Evolutionary conservation across 805 yeast genomes (phyloP).

Genomic region (Torulaspora delbrueckii): DNA sequence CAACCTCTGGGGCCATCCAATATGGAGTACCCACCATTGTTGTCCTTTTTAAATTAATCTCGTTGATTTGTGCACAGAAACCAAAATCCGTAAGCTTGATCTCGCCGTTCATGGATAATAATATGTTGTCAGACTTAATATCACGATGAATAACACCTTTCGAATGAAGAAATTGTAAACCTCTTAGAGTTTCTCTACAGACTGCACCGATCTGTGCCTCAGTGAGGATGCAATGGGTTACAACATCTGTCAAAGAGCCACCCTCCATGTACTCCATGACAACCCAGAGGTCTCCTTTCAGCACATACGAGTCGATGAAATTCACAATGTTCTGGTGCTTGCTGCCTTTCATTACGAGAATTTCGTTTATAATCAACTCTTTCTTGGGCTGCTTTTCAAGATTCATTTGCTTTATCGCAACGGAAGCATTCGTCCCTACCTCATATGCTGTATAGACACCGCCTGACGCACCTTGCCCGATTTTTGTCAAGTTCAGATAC

Average conservation of each 20-base stretch:
- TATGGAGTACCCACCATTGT: conserved; percentile 99
- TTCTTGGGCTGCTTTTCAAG: conserved; percentile 92
- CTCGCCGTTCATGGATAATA: conserved; percentile 77
- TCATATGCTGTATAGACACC: conserved; percentile 90
- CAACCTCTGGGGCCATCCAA: conserved; percentile 99
- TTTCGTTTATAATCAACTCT: conserved; percentile 91
- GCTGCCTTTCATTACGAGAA: conserved; percentile 89
- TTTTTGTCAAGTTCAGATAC: conserved; percentile 67
- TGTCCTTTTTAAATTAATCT: conserved; percentile 77
- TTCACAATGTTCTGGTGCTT: conserved; percentile 91
- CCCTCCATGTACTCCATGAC: conserved; percentile 99
- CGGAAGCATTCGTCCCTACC: conserved; percentile 49
- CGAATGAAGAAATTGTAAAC: conserved; percentile 80
- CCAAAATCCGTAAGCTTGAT: conserved; percentile 95
- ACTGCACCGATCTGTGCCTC: conserved; percentile 96
- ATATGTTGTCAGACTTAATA: conserved; percentile 89
- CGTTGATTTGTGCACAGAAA: conserved; percentile 91
- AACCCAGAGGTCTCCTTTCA: conserved; percentile 87
- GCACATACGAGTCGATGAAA: conserved; percentile 77
- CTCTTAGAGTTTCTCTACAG: conserved; percentile 82
- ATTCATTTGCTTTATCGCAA: conserved; percentile 96
- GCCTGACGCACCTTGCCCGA: conserved; percentile 98
- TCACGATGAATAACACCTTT: conserved; percentile 95
- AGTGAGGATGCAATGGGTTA: conserved; percentile 79
- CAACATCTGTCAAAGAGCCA: conserved; percentile 92